Evolutionary conservation across 1,284 basidiomycete species (phyloP), one percentile per base, ranked within the genome.

Genomic region (Retiboletus fuscus): DNA sequence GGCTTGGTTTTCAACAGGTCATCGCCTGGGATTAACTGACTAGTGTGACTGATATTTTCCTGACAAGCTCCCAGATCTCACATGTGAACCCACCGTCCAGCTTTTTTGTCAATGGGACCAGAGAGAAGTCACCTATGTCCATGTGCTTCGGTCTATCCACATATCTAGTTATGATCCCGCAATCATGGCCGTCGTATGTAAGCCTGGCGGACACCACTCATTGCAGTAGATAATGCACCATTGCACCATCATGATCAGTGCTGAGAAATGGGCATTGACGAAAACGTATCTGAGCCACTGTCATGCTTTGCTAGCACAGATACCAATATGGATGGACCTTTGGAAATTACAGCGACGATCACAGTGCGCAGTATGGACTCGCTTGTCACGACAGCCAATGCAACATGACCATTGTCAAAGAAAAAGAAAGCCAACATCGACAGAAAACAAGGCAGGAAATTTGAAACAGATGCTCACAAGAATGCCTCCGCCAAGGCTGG

Each of bases 51-150:
- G n/a, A 67, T 41, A 41, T 69, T 68, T 39, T 24, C 6, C 28
- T 10, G 6, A 66, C 96, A 95, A 96, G 83, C 88, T 96, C 24
- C 89, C 91, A 24, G 95, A 97, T 81, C 85, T 97, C 58, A 96
- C 95, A 0, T 89, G 96, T 76, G 82, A 85, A 18, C 82, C 86
- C 13, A 96, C 90, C n/a, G 91, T 93, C 43, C 87, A 88, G 28
- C 84, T 96, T 10, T 93, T 96, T 81, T 88, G 92, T 66, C 82
- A 39, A 39, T 39, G 34, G 34, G 34, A 39, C 34, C 34, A 39
- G n/a, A n/a, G n/a, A n/a, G n/a, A n/a, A n/a, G n/a, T n/a, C n/a
- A n/a, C n/a, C n/a, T n/a, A n/a, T n/a, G 86, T 94, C 57, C 89
- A 94, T 72, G 86, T 93, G 28, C 84, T 95, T 53, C 91, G 92